These are phyloP conservation scores for Pseudomassariella vexata DNA, from an alignment of 2,329 filamentous ascomycete species.

Conservation along the genomic window DNA sequence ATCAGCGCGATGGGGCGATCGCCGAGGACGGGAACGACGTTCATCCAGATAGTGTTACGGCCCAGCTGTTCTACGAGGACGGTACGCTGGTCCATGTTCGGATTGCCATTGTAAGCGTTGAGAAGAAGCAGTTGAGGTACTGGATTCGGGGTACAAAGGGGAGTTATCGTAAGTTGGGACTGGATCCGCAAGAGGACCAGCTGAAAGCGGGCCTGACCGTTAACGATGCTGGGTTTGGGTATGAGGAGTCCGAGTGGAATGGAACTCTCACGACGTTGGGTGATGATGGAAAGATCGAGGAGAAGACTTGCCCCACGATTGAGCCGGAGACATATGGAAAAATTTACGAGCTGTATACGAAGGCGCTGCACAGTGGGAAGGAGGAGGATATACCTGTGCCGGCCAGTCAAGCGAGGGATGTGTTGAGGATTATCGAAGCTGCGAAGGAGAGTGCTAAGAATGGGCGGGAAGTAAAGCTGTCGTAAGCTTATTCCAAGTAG, in stretches of 20 bases:
- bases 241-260: conserved; percentile 52
- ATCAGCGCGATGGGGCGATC: conserved; percentile 49
- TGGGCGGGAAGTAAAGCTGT: conserved; percentile 42
- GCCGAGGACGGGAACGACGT: conserved; percentile 45
- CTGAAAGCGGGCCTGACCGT: conserved; percentile 59
- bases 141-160: conserved; percentile 73
- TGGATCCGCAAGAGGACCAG: conserved; percentile 74
- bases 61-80: conserved; percentile 59
- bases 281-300: conserved; percentile 42
- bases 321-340: conserved; percentile 62
- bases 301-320: conserved; percentile 49
- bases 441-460: conserved; percentile 43
- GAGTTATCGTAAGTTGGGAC: conserved; percentile 64
- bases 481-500: no score
- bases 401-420: conserved; percentile 45
- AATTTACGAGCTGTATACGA: conserved; percentile 55
- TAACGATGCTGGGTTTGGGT: conserved; percentile 57
- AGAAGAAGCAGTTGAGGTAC: conserved; percentile 65
- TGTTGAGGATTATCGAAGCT: conserved; percentile 47
- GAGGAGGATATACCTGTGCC: conserved; percentile 48
- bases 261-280: conserved; percentile 54
- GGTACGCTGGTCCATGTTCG: conserved; percentile 64
- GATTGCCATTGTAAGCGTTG: conserved; percentile 62
- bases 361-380: conserved; percentile 39
- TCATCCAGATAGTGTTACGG: conserved; percentile 54